phyloP scores from a whole-genome alignment of 2,329 filamentous ascomycete genomes.

The Exophiala aquamarina region DNA sequence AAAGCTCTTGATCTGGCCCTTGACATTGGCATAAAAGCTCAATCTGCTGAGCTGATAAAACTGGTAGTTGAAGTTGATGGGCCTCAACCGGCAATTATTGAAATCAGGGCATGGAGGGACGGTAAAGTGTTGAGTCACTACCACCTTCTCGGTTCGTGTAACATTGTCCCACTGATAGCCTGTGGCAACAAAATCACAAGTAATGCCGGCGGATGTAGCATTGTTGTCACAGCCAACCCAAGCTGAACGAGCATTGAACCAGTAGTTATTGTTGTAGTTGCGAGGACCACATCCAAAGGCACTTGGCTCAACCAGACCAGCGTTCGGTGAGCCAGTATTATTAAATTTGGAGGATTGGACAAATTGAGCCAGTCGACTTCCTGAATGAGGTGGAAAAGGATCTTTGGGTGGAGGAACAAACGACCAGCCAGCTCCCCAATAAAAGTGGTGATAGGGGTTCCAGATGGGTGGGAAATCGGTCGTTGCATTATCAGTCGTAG shows the following conservation, averaged over 20 bases:
- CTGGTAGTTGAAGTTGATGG: constrained; percentile 41
- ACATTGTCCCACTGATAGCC: constrained; percentile 44
- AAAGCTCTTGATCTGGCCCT: constrained; percentile 43
- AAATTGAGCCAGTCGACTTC: constrained; percentile 34
- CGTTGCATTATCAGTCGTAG: constrained; percentile 31
- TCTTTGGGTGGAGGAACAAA: constrained; percentile 47
- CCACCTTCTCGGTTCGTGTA: constrained; percentile 34
- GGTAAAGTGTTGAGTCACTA: constrained; percentile 39
- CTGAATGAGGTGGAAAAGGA: constrained; percentile 40
- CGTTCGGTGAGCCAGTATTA: constrained; percentile 32
- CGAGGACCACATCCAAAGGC: constrained; percentile 50
- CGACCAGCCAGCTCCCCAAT: constrained; percentile 52
- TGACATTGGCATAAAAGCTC: constrained; percentile 48
- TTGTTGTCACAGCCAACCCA: constrained; percentile 50
- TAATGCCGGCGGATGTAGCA: constrained; percentile 37
- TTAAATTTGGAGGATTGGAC: constrained; percentile 46
- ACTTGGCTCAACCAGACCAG: constrained; percentile 35
- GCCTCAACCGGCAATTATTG: constrained; percentile 42
- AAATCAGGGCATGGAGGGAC: constrained; percentile 42
- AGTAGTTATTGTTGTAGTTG: constrained; percentile 45
- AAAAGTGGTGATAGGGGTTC: constrained; percentile 52
- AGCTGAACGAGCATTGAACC: constrained; percentile 50
- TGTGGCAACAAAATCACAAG: constrained; percentile 42
- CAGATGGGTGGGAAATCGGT: constrained; percentile 40
- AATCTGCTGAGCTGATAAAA: constrained; percentile 48